phyloP scores from a whole-genome alignment of 306 rosid species.

The Boehmeria nivea region DNA sequence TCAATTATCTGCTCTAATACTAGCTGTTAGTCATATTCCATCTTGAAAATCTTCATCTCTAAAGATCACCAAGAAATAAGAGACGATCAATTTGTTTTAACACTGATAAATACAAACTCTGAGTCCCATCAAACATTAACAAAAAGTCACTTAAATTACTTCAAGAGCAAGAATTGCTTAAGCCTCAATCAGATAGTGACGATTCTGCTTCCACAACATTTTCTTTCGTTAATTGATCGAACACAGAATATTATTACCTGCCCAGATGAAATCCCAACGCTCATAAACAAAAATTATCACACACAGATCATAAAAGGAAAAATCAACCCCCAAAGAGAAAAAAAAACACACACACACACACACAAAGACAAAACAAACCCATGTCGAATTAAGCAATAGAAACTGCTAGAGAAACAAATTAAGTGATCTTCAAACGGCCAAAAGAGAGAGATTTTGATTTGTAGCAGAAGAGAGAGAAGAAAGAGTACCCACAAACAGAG shows the following conservation, averaged over 20 bases:
- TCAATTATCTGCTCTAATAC: too few relatives aligned
- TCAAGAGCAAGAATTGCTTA: conserved; percentile 3
- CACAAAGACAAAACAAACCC: too few relatives aligned
- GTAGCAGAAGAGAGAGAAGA: conserved; percentile 10
- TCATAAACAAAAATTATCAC: neutral
- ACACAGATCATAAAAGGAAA: too few relatives aligned
- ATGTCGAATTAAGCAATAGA: conserved; percentile 18
- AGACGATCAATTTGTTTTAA: too few relatives aligned
- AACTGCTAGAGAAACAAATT: conserved; percentile 11
- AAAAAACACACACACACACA: too few relatives aligned
- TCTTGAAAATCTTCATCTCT: too few relatives aligned
- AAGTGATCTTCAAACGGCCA: conserved; percentile 7
- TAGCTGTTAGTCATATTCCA: too few relatives aligned
- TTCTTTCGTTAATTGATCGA: conserved; percentile 10
- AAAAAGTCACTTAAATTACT: too few relatives aligned
- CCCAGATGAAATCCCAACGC: neutral
- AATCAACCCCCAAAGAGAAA: too few relatives aligned
- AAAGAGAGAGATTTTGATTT: conserved; percentile 9
- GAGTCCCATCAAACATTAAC: neutral
- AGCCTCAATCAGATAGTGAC: neutral
- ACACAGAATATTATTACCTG: neutral
- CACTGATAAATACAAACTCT: too few relatives aligned
- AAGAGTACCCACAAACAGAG: too few relatives aligned
- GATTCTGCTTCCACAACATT: neutral
- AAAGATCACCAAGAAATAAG: too few relatives aligned